Evolutionary conservation across 1,284 basidiomycete species (phyloP).

Genomic region (Trichosporon sp.): DNA sequence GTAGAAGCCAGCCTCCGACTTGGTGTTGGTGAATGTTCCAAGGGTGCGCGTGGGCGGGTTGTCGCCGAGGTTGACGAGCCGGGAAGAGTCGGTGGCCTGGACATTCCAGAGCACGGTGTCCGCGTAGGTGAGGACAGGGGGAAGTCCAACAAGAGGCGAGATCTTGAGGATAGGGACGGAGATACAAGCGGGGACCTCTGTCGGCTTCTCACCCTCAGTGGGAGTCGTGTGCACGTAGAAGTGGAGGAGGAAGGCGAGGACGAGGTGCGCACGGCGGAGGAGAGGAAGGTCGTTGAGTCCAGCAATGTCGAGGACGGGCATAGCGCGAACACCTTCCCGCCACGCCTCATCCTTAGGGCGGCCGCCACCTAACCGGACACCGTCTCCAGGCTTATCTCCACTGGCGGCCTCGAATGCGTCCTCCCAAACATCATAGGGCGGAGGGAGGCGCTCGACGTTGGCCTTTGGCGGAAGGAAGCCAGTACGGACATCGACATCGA

Average conservation of each 20-base stretch:
- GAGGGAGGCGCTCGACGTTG: slow-evolving; percentile 62
- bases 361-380: slow-evolving; percentile 58
- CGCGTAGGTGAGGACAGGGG: slow-evolving; percentile 87
- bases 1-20: slow-evolving; percentile 87
- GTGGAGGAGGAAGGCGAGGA: slow-evolving; percentile 79
- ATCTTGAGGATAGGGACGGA: slow-evolving; percentile 75
- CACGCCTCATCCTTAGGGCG: slow-evolving; percentile 57
- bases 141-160: slow-evolving; percentile 70
- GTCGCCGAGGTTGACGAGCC: slow-evolving; percentile 54
- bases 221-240: slow-evolving; percentile 73
- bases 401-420: slow-evolving; percentile 52
- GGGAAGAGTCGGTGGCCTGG: slow-evolving; percentile 56
- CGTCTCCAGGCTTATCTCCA: slow-evolving; percentile 49
- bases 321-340: slow-evolving; percentile 63
- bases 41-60: slow-evolving; percentile 56
- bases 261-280: slow-evolving; percentile 76
- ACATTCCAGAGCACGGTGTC: slow-evolving; percentile 92
- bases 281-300: slow-evolving; percentile 60
- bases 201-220: slow-evolving; percentile 1
- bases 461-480: slow-evolving; percentile 86
- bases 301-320: slow-evolving; percentile 59
- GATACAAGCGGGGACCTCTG: slow-evolving; percentile 61
- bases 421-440: slow-evolving; percentile 70
- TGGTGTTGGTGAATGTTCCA: slow-evolving; percentile 69
- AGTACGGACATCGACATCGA: slow-evolving; percentile 85